Evolutionary conservation across 1,284 basidiomycete genomes (phyloP).

Genomic region (Ganoderma multipileum): DNA sequence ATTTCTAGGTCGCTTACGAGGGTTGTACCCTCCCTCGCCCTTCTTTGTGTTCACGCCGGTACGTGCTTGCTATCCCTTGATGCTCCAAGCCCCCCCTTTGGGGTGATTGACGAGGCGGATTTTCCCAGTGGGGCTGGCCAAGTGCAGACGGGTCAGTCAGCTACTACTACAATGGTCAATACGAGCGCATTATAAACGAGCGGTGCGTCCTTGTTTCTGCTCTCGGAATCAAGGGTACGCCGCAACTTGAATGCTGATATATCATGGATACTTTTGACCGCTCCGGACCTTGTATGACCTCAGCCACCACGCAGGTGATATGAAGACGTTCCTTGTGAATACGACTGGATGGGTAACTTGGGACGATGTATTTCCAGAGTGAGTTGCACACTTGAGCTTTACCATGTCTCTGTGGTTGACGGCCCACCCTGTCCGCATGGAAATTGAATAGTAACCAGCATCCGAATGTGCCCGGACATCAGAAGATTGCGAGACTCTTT

Average conservation of each 20-base stretch:
- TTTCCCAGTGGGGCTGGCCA: conserved; percentile 61
- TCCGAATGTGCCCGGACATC: conserved; percentile 55
- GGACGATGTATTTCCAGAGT: conserved; percentile 60
- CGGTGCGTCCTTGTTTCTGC: conserved; percentile 42
- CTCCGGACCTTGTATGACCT: background rate
- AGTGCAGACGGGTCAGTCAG: conserved; percentile 51
- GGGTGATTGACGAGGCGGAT: background rate
- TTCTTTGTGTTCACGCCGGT: conserved; percentile 65
- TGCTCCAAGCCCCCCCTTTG: background rate
- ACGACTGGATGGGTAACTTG: conserved; percentile 64
- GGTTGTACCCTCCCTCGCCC: conserved; percentile 51
- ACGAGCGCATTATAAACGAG: conserved; percentile 51
- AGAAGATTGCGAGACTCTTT: conserved; percentile 56
- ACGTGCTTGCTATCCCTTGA: conserved; percentile 17
- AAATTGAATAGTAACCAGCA: conserved; percentile 59
- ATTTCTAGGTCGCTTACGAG: conserved; percentile 53
- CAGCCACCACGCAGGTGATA: conserved; percentile 50
- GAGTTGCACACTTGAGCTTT: conserved; percentile 34
- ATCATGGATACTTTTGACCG: background rate
- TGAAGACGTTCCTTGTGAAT: conserved; percentile 59
- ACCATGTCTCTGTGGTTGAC: no score
- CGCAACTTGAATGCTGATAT: background rate
- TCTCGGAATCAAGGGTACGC: background rate
- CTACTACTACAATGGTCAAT: conserved; percentile 58
- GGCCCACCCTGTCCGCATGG: no score